Evolutionary conservation across 495 filamentous ascomycete genomes (phyloP), one percentile per base, ranked within the genome.

Genomic region (Lophiostoma macrostomum): DNA sequence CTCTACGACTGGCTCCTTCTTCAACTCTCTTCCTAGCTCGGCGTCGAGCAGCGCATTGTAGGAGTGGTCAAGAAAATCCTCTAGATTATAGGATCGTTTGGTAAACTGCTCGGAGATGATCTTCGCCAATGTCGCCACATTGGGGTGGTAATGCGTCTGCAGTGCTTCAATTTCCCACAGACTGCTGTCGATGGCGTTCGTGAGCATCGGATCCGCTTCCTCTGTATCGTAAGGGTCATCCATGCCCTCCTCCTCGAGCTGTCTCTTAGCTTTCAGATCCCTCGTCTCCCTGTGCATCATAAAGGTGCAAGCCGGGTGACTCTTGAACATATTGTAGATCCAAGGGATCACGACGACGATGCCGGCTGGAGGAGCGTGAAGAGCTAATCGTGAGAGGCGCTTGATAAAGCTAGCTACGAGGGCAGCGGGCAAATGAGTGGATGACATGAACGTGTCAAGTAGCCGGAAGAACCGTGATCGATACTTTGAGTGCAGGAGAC

Each of bases 61-160:
- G 4, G 87, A 90, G 70, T 96, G 90, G 66, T 97, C 94, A 45
- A 97, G 71, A 71, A 99, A 99, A 62, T 99, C 94, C 63, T 99
- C 94, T 14, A 95, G 63, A 56, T 85, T 87, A 69, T 96, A 99
- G 10, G 81, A 74, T 67, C 90, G 85, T 74, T 97, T 99, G 3
- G 91, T 97, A 69, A 97, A 99, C 70, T 96, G 93, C 74, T 99
- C 89, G 20, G 87, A 87, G 50, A 99, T 83, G 50, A 99, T 95
- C 69, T 87, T 90, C 22, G 89, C 87, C 51, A 97, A 84, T 4
- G 91, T 90, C 1, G 91, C 90, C 29, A 99, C 90, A 65, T 96
- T 97, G 29, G 94, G 94, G 67, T 99, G 94, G 71, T 93, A 97
- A 71, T 99, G 94, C 3, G 81, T 82, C 70, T 93, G 88, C 39